Percentiles rank a stretch among this genome's conserved stretches.
These are phyloP conservation scores for Stagonosporopsis vannaccii DNA, from an alignment of 2,329 filamentous ascomycete species.

Conservation along the genomic window DNA sequence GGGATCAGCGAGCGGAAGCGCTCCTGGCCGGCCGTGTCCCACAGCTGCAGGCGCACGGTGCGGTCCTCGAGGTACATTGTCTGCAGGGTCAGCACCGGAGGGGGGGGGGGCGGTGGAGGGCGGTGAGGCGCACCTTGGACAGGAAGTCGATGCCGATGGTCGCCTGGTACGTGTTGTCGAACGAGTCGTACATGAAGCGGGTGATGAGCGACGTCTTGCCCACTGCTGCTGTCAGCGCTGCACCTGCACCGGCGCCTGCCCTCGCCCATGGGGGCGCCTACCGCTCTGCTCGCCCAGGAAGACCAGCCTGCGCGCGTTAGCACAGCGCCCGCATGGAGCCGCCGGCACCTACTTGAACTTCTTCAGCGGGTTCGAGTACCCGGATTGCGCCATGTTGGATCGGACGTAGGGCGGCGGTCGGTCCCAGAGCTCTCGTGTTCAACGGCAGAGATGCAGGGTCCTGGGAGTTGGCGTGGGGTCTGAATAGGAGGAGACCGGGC, in stretches of 20 bases:
- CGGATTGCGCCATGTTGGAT: slow-evolving; percentile 80
- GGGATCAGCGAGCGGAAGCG: slow-evolving; percentile 96
- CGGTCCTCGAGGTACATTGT: slow-evolving; percentile 99
- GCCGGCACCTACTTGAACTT: slow-evolving; percentile 85
- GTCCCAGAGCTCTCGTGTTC: no score
- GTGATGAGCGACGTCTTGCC: slow-evolving; percentile 99
- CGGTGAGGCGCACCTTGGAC: slow-evolving; percentile 74
- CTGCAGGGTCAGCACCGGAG: slow-evolving; percentile 54
- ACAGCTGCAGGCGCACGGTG: slow-evolving; percentile 95
- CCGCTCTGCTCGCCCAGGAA: slow-evolving; percentile 98
- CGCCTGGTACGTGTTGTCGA: slow-evolving; percentile 99
- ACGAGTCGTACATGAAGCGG: slow-evolving; percentile 99
- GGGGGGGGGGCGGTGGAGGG: not conserved
- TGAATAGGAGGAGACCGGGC: slow-evolving; percentile 13
- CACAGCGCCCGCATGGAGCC: slow-evolving; percentile 26
- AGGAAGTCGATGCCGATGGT: slow-evolving; percentile 99
- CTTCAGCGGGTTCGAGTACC: slow-evolving; percentile 98
- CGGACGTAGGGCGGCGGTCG: not conserved
- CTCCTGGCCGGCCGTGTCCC: slow-evolving; percentile 98
- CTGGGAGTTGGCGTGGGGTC: slow-evolving; percentile 13
- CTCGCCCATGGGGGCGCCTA: slow-evolving; percentile 59
- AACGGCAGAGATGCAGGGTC: slow-evolving; percentile 22
- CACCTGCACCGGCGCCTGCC: no score
- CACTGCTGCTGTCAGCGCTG: slow-evolving; percentile 63
- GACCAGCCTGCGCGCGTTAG: slow-evolving; percentile 72